Conservation (phyloP, 2,329 filamentous ascomycete species). For the Alternaria infectoria region DNA sequence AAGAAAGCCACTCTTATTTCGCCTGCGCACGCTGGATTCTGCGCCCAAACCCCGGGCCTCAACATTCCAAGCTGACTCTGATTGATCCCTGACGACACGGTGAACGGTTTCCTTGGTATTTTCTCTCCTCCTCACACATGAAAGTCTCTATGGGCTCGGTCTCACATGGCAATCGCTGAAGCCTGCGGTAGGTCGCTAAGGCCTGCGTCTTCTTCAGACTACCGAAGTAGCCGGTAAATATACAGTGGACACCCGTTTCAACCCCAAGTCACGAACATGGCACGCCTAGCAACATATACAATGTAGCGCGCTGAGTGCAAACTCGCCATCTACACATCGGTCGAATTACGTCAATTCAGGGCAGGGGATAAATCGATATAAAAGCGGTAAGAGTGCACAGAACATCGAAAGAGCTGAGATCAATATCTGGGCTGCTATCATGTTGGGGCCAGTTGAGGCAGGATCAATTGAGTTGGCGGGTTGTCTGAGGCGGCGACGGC, state of each 20-base stretch:
- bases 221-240: slow-evolving; percentile 9
- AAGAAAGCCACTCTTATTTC: not conserved
- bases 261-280: not conserved
- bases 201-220: not conserved
- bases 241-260: not conserved
- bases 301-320: not conserved
- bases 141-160: not conserved
- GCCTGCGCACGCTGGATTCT: not conserved
- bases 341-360: not conserved
- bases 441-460: not conserved
- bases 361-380: not conserved
- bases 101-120: not conserved
- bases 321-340: not conserved
- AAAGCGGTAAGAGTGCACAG: not conserved
- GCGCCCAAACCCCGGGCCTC: not conserved
- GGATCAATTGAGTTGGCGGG: not conserved
- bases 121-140: not conserved
- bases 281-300: not conserved
- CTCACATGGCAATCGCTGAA: not conserved
- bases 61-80: not conserved
- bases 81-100: not conserved
- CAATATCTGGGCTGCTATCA: not conserved
- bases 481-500: slow-evolving; percentile 1
- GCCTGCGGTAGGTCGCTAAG: not conserved
- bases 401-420: slow-evolving; percentile 2